A percentile compares a stretch with the other conserved stretches of the same genome.
Evolutionary conservation across 352 stramenopile species (phyloP).

Genomic region (Albugo candida): DNA sequence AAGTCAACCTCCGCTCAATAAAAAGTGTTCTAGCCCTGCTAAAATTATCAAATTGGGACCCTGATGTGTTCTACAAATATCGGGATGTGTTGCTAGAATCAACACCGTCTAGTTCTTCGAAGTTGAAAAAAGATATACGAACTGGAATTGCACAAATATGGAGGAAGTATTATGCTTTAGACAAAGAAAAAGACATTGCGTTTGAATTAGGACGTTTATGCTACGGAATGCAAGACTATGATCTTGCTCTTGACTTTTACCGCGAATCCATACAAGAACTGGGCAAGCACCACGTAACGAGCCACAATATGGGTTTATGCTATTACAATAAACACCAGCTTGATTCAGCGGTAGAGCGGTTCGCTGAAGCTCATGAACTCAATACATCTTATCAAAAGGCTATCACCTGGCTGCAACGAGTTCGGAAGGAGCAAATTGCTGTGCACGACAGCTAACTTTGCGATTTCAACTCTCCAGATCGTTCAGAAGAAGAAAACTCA

Average conservation of each 20-base stretch:
- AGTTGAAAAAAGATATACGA: constrained; percentile 69
- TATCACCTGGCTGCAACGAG: constrained; percentile 58
- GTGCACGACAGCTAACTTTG: neutral
- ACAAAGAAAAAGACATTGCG: constrained; percentile 85
- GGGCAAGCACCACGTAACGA: constrained; percentile 89
- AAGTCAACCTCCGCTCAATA: constrained; percentile 52
- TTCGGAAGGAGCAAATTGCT: constrained; percentile 24
- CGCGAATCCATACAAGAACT: constrained; percentile 66
- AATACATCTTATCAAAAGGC: constrained; percentile 65
- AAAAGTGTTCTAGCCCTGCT: constrained; percentile 80
- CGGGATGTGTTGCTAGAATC: constrained; percentile 81
- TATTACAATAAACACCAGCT: constrained; percentile 81
- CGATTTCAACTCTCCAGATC: neutral
- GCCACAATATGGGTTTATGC: constrained; percentile 91
- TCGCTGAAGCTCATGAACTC: constrained; percentile 42
- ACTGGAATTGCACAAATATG: constrained; percentile 71
- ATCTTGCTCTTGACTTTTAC: constrained; percentile 81
- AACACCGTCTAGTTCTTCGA: constrained; percentile 28
- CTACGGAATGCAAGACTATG: constrained; percentile 85
- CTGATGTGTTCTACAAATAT: constrained; percentile 93
- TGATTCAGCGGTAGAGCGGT: constrained; percentile 31
- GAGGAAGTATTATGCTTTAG: constrained; percentile 85
- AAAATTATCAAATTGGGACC: constrained; percentile 84
- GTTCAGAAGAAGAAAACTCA: neutral
- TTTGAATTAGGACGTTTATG: constrained; percentile 84